Conservation (phyloP, 352 stramenopile genomes). For the Phytophthora sp. region DNA sequence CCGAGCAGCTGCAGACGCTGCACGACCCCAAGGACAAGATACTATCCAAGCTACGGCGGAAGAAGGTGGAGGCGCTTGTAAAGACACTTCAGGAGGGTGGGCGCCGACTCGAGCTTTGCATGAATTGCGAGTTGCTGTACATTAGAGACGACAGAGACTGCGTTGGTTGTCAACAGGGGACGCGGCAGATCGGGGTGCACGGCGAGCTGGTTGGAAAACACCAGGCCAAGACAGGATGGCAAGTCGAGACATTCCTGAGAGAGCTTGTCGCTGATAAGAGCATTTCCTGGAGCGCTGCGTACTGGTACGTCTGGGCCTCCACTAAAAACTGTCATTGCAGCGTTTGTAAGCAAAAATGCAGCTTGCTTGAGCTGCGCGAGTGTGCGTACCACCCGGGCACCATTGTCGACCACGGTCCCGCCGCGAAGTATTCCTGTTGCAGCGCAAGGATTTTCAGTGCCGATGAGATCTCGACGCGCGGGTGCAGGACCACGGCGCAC, state of each 20-base stretch:
- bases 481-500: conserved; percentile 56
- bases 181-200: conserved; percentile 44
- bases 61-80: conserved; percentile 78
- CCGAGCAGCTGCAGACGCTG: conserved; percentile 65
- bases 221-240: conserved; percentile 48
- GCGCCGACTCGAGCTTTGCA: conserved; percentile 40
- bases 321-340: conserved; percentile 62
- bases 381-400: conserved; percentile 59
- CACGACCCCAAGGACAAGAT: conserved; percentile 90
- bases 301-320: conserved; percentile 86
- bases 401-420: conserved; percentile 39
- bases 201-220: conserved; percentile 61
- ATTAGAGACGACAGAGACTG: conserved; percentile 24
- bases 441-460: conserved; percentile 48
- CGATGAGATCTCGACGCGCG: conserved; percentile 46
- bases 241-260: conserved; percentile 48
- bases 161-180: conserved; percentile 43
- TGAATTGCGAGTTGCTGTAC: conserved; percentile 55
- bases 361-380: conserved; percentile 43
- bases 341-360: conserved; percentile 48
- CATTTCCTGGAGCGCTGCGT: conserved; percentile 68
- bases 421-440: conserved; percentile 66
- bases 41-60: conserved; percentile 81
- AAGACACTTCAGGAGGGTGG: conserved; percentile 36
- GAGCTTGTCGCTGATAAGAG: conserved; percentile 44